Percentiles rank a stretch among this genome's conserved stretches.
These are phyloP conservation scores for Aquilaria yunnanensis DNA, from an alignment of 345 rosid species.

Conservation along the genomic window DNA sequence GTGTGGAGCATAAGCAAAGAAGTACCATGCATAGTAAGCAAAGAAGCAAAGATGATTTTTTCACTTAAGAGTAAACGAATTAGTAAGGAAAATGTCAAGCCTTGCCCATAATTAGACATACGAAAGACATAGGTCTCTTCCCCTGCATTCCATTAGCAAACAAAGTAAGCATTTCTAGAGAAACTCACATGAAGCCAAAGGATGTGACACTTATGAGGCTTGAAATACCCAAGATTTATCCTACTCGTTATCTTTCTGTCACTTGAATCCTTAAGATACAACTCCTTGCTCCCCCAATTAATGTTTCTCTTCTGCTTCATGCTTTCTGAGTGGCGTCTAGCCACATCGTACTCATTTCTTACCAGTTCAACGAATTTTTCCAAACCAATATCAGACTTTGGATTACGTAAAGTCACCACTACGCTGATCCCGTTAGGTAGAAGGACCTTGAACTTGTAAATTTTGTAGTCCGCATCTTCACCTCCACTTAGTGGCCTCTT, in stretches of 20 bases:
- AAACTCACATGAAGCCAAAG: conserved; percentile 46
- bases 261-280: conserved; percentile 28
- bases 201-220: conserved; percentile 34
- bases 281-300: conserved; percentile 26
- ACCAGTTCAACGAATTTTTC: conserved; percentile 27
- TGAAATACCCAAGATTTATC: conserved; percentile 29
- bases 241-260: conserved; percentile 13
- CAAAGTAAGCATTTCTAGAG: neutral
- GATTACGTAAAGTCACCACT: conserved; percentile 18
- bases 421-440: conserved; percentile 49
- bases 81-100: no score
- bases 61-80: no score
- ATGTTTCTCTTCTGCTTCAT: conserved; percentile 14
- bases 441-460: conserved; percentile 42
- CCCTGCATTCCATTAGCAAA: no score
- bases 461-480: neutral
- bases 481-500: conserved; percentile 17
- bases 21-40: conserved; percentile 12
- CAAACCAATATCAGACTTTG: conserved; percentile 22
- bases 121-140: no score
- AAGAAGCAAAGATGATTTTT: neutral
- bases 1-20: neutral
- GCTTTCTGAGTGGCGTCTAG: conserved; percentile 8
- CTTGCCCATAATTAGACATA: no score
- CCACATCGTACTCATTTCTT: conserved; percentile 22